Evolutionary conservation across 768 basidiomycete genomes (phyloP), one percentile per base, ranked within the genome.

Genomic region (Vararia minispora): DNA sequence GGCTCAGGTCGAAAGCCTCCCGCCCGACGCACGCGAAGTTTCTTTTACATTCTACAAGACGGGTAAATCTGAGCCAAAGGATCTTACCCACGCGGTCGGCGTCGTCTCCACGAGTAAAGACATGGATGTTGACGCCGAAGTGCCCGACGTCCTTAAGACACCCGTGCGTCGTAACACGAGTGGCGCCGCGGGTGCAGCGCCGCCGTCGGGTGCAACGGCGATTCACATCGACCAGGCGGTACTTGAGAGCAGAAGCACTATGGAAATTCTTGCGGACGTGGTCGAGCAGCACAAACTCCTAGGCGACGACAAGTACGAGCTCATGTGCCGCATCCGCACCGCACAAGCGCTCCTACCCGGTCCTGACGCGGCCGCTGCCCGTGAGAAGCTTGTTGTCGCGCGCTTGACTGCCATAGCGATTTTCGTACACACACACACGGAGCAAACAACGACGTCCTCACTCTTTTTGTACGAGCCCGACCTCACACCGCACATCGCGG

Each of bases 391-490:
- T 28, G 71, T 92, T 30, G 64, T 76, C 43, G 70, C 86, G 30
- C 76, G 92, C 41, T 71, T 97, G 17, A 65, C 95, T 29, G 79
- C 94, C 8, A 81, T 94, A 41, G 85, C 90, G 17, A 85, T 92
- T 32, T 97, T 88, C 52, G 85, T 85, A 22, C 88, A 89, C 57
- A 88, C 87, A 37, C 79, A 88, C 53, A 56, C 67, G 30, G 92
- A 98, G 59, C 67, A 69, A 27, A 76, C 81, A 54, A 84, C 87
- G 2, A 71, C 78, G 28, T 75, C 83, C 4, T 74, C 80, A 6
- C 68, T 98, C 29, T 94, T 98, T 64, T 69, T 98, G 9, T 92
- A 90, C 52, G 92, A 98, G 56, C 94, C 94, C 6, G 92, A 95
- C 51, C 68, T 98, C 37, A 79, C 95, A 48, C 64, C 71, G 1